phyloP scores from a whole-genome alignment of 2,329 filamentous ascomycete species.

The Harringtonia lauricola region DNA sequence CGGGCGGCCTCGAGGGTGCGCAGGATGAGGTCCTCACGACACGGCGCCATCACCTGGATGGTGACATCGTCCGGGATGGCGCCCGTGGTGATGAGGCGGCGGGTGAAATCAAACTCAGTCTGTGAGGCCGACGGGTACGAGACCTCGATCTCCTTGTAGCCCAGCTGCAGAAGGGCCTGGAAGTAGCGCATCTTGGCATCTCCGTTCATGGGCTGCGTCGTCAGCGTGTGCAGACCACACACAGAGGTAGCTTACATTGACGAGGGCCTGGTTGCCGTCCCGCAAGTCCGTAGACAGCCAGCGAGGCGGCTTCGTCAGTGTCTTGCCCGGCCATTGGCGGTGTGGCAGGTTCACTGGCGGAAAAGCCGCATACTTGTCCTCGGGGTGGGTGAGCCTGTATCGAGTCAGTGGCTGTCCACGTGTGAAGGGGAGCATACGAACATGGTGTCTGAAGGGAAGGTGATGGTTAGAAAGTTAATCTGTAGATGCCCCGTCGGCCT shows the following conservation, averaged over 20 bases:
- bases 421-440: too few species aligned
- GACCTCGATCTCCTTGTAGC: conserved; percentile 97
- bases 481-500: too few species aligned
- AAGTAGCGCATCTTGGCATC: conserved; percentile 95
- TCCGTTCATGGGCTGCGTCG: conserved; percentile 94
- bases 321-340: too few species aligned
- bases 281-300: neutral
- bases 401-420: too few species aligned
- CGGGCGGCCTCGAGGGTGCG: conserved; percentile 80
- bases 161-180: conserved; percentile 81
- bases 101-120: conserved; percentile 92
- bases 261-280: neutral
- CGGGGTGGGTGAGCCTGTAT: too few species aligned
- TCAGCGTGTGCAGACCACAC: too few species aligned
- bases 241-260: neutral
- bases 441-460: too few species aligned
- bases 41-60: conserved; percentile 86
- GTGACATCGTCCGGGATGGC: conserved; percentile 79
- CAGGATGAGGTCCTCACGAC: conserved; percentile 80
- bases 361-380: too few species aligned
- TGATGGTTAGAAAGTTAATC: too few species aligned
- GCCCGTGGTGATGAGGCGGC: conserved; percentile 73
- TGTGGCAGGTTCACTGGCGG: too few species aligned
- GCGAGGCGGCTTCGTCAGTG: neutral
- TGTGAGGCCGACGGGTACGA: conserved; percentile 92